These are phyloP conservation scores for Rubroboletus pulcherrimus DNA, from an alignment of 768 basidiomycete species.

Conservation along the genomic window DNA sequence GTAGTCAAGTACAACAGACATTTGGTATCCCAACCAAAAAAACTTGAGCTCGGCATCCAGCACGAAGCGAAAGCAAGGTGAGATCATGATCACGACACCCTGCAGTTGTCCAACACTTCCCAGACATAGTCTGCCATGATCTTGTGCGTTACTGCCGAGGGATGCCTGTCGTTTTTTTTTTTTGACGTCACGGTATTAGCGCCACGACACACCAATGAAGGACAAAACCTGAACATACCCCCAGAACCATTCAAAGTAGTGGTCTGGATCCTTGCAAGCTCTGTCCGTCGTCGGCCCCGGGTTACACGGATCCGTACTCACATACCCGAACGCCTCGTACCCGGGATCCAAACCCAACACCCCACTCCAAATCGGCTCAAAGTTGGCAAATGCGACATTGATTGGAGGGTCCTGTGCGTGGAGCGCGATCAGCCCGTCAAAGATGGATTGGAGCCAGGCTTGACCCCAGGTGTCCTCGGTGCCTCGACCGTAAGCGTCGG, in stretches of 20 bases:
- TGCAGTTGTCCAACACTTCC: constrained; percentile 37
- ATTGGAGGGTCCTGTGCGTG: constrained; percentile 29
- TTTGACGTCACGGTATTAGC: not conserved
- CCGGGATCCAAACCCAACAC: constrained; percentile 44
- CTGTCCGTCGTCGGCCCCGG: constrained; percentile 33
- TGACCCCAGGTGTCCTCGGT: constrained; percentile 38
- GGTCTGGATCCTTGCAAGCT: constrained; percentile 41
- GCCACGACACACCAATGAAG: not conserved
- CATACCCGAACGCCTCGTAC: constrained; percentile 46
- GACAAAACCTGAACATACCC: constrained; percentile 34
- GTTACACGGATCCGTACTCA: constrained; percentile 37
- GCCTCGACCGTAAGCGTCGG: constrained; percentile 51
- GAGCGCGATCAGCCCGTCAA: constrained; percentile 37
- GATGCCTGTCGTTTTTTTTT: constrained; percentile 36
- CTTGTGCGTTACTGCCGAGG: constrained; percentile 44
- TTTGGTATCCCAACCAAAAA: not conserved
- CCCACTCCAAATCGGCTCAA: constrained; percentile 48
- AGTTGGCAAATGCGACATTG: constrained; percentile 45
- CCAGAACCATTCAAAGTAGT: constrained; percentile 51
- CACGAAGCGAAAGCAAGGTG: not conserved
- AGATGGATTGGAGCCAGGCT: constrained; percentile 45
- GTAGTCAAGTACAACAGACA: not conserved
- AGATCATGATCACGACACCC: constrained; percentile 1
- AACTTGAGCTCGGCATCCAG: not conserved
- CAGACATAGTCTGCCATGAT: constrained; percentile 53